Conservation (phyloP, 1,284 basidiomycete genomes). For the Cryptococcus floricola region DNA sequence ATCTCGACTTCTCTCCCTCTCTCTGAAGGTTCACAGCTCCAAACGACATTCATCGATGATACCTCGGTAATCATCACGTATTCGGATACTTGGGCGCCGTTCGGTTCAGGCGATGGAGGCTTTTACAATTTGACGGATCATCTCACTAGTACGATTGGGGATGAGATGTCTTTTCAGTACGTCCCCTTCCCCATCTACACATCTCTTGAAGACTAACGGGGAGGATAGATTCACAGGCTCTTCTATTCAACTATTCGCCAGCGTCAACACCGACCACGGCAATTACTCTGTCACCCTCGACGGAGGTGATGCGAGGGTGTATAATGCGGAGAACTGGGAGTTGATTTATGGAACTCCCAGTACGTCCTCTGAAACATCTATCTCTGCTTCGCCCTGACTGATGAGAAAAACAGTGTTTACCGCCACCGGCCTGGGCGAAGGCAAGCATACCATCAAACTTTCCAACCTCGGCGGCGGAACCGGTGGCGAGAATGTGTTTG, state of each 20-base stretch:
- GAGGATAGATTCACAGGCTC: slow-evolving; percentile 9
- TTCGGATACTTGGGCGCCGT: background rate
- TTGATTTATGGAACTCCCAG: background rate
- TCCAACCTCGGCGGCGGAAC: slow-evolving; percentile 13
- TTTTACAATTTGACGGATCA: slow-evolving; percentile 8
- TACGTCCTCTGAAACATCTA: background rate
- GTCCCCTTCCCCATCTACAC: background rate
- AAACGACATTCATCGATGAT: slow-evolving; percentile 9
- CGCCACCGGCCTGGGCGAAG: slow-evolving; percentile 12
- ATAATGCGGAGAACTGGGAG: slow-evolving; percentile 1
- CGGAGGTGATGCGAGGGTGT: slow-evolving; percentile 6
- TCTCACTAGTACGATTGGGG: background rate
- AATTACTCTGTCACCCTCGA: slow-evolving; percentile 20
- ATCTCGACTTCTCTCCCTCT: slow-evolving; percentile 1
- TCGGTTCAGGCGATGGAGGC: background rate
- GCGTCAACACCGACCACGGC: slow-evolving; percentile 12
- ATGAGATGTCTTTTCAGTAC: slow-evolving; percentile 4
- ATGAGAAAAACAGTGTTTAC: slow-evolving; percentile 9
- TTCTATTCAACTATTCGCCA: slow-evolving; percentile 15
- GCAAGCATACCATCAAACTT: slow-evolving; percentile 11
- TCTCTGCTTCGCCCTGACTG: background rate
- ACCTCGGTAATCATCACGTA: slow-evolving; percentile 5
- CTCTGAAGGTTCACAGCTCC: background rate
- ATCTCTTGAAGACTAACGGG: background rate
- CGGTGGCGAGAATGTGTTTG: background rate